Evolutionary conservation across 179 eudicot species (phyloP).

Genomic region (Spinacia oleracea): DNA sequence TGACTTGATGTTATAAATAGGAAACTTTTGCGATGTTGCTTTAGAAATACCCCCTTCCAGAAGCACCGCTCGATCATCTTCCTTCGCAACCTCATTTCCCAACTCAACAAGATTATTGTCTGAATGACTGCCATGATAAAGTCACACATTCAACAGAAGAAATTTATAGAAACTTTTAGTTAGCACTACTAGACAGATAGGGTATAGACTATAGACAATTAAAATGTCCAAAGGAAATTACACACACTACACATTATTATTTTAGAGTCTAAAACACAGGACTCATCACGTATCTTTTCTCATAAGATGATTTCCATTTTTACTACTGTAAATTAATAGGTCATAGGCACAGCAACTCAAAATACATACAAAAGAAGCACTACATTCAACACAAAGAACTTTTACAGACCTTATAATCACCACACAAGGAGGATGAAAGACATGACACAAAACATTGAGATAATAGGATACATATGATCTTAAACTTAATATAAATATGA

Average conservation of each 20-base stretch:
- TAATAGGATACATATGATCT: not conserved
- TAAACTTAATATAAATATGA: not conserved
- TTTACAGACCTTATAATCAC: not conserved
- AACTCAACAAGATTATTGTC: slow-evolving; percentile 79
- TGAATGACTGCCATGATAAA: slow-evolving; percentile 64
- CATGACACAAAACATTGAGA: slow-evolving; percentile 1
- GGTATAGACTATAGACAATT: not conserved
- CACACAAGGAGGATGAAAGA: not conserved
- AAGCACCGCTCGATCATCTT: slow-evolving; percentile 78
- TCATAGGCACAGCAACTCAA: not conserved
- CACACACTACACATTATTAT: not conserved
- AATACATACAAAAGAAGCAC: not conserved
- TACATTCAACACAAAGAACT: not conserved
- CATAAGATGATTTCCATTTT: not conserved
- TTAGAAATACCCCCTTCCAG: slow-evolving; percentile 89
- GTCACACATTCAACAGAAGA: slow-evolving; percentile 25
- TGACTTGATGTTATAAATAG: slow-evolving; percentile 54
- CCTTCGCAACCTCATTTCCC: slow-evolving; percentile 68
- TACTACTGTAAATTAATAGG: not conserved
- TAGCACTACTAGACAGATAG: not conserved
- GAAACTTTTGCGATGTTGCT: slow-evolving; percentile 58
- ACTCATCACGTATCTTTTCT: not conserved
- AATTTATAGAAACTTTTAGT: not conserved
- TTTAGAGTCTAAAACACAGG: not conserved
- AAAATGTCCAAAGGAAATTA: not conserved